Base-by-base conservation (phyloP, 2,329 filamentous ascomycete genomes). In the Aspergillus nomiae region DNA sequence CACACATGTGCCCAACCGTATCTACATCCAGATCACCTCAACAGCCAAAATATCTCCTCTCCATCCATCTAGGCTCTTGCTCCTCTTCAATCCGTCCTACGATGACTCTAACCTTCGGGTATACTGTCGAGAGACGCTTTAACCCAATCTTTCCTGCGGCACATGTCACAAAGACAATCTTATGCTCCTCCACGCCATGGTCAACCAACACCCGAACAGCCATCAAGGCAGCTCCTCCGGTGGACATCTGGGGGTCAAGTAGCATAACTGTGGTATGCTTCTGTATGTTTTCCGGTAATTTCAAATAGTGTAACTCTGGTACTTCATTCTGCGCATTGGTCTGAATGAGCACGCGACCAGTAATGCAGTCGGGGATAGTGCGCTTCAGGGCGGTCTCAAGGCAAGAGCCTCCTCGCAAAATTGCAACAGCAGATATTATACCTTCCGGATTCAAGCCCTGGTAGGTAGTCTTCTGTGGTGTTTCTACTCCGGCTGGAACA, bases 201-300 rank as follows among this genome's bases (percentile, higher is more conserved):
- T 99, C 95, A 19, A 97, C 88, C 59, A 99, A 82, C n/a, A 98
- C 92, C 73, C 95, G 91, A 48, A 98, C 94, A 0, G 95, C 93
- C 95, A 99, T 99, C 62, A 99, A 81, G 5, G 87, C 88, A 14
- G 88, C 87, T 41, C 94, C 94, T 50, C 95, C 95, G 65, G 90
- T 94, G 30, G 92, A 92, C 91, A 98, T 97, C 75, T 99, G 95
- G 16, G 94, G 90, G 77, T 98, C 95, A 24, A 98, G 82, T 9
- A 99, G 83, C 64, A 99, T 82, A 21, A 99, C 92, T 56, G 90
- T 90, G 67, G 92, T 89, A 73, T 97, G 91, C 48, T 85, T 78
- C 63, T 86, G 81, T 61, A 98, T 91, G 65, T 92, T 86, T 3
- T 86, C 82, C 0, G 92, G 91, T 4, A 99, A 82, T 67, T 92